Conservation (phyloP, 306 rosid species). For the Rosa chinensis region DNA sequence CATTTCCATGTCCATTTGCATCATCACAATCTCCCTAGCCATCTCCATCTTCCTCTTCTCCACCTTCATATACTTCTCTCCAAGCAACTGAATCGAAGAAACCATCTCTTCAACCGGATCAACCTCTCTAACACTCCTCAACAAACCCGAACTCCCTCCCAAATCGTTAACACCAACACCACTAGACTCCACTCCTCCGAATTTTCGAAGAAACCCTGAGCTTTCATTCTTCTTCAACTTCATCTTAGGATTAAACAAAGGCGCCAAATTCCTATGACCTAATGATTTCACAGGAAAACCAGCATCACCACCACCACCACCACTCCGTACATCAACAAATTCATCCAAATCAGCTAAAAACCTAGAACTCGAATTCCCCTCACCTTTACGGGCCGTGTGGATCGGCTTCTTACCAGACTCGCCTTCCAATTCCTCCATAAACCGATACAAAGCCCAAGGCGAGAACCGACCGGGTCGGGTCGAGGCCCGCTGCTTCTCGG, state of each 20-base stretch:
- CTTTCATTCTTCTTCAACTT: not conserved
- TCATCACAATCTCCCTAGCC: constrained; percentile 68
- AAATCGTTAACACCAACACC: not conserved
- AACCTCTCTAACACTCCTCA: constrained; percentile 26
- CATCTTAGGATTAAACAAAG: constrained; percentile 11
- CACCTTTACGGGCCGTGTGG: constrained; percentile 12
- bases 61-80: constrained; percentile 71
- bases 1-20: constrained; percentile 85
- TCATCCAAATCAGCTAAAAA: not conserved
- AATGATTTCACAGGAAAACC: constrained; percentile 9
- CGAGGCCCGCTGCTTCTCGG: constrained; percentile 61
- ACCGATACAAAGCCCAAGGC: constrained; percentile 62
- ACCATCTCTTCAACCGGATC: constrained; percentile 61
- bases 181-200: constrained; percentile 20
- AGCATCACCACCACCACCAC: not conserved
- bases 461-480: constrained; percentile 39
- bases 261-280: constrained; percentile 20
- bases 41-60: constrained; percentile 89
- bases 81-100: constrained; percentile 54
- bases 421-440: constrained; percentile 61
- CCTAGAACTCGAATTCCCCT: not conserved
- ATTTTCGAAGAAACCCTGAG: not conserved
- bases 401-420: constrained; percentile 30
- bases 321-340: not conserved
- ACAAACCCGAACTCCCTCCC: not conserved